Percentiles rank a stretch among this genome's conserved stretches.
Evolutionary conservation across 805 yeast species (phyloP).

Genomic region (Geotrichum ghanense): DNA sequence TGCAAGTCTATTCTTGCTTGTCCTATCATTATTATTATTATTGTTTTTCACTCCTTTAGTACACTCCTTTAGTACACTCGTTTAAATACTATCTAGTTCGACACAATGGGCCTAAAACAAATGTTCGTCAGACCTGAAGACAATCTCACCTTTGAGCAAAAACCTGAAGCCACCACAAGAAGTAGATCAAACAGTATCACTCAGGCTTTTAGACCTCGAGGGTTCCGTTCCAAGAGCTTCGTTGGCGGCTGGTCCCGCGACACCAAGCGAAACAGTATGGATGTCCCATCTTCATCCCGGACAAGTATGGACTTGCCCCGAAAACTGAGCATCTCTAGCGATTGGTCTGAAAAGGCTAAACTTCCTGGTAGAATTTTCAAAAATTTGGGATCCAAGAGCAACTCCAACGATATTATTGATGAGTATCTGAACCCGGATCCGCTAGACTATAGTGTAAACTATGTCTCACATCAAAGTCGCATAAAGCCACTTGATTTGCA

Average conservation of each 20-base stretch:
- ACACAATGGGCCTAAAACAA: not conserved
- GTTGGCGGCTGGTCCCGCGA: no score
- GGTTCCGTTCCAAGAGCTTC: not conserved
- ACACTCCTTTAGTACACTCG: no score
- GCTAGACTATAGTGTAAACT: not conserved
- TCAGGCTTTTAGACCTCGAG: not conserved
- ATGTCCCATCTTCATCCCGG: not conserved
- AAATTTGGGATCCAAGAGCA: not conserved
- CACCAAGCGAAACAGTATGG: not conserved
- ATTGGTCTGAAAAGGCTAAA: not conserved
- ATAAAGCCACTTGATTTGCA: not conserved
- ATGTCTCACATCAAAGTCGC: not conserved
- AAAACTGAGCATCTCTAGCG: not conserved
- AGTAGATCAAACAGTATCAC: not conserved
- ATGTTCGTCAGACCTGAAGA: not conserved
- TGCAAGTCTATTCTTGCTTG: no score
- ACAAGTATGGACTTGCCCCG: not conserved
- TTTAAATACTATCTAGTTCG: not conserved
- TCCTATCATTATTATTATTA: no score
- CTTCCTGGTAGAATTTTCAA: no score
- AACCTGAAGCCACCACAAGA: not conserved
- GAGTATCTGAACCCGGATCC: slow-evolving; percentile 1
- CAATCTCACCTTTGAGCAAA: not conserved
- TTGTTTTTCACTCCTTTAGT: no score
- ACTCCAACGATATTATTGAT: not conserved